A percentile compares a stretch with the other conserved stretches of the same genome.
These are phyloP conservation scores for Aureobasidium pullulans DNA, from an alignment of 2,329 filamentous ascomycete genomes.

Conservation along the genomic window DNA sequence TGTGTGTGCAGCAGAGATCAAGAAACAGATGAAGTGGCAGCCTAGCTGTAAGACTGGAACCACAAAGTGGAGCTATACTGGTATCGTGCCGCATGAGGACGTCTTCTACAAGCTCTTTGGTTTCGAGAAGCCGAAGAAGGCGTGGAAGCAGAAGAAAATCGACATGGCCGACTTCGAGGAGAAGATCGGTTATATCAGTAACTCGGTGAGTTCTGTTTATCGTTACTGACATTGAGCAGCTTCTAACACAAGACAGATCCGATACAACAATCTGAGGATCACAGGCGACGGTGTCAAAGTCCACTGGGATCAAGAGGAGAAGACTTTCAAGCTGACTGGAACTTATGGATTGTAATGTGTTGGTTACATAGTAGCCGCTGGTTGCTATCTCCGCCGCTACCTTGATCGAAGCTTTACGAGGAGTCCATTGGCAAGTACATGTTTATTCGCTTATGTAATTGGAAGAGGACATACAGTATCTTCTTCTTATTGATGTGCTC, in stretches of 20 bases:
- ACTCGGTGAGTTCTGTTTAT: not conserved
- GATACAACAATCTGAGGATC: not conserved
- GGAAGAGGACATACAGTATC: not conserved
- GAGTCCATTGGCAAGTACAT: not conserved
- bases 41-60: not conserved
- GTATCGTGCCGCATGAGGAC: not conserved
- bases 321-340: not conserved
- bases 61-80: not conserved
- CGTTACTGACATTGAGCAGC: too few relatives aligned
- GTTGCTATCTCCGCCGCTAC: too few relatives aligned
- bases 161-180: not conserved
- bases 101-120: conserved; percentile 4
- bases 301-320: conserved; percentile 2
- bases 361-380: not conserved
- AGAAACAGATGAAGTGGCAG: conserved; percentile 1
- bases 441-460: not conserved
- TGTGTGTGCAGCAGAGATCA: not conserved
- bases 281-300: not conserved
- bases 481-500: not conserved
- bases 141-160: conserved; percentile 2
- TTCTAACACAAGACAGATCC: not conserved
- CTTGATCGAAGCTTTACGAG: too few relatives aligned
- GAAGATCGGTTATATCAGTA: not conserved
- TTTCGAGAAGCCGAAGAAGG: not conserved
- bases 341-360: not conserved